phyloP scores from a whole-genome alignment of 441 rosid species.

The Populus hybrid region DNA sequence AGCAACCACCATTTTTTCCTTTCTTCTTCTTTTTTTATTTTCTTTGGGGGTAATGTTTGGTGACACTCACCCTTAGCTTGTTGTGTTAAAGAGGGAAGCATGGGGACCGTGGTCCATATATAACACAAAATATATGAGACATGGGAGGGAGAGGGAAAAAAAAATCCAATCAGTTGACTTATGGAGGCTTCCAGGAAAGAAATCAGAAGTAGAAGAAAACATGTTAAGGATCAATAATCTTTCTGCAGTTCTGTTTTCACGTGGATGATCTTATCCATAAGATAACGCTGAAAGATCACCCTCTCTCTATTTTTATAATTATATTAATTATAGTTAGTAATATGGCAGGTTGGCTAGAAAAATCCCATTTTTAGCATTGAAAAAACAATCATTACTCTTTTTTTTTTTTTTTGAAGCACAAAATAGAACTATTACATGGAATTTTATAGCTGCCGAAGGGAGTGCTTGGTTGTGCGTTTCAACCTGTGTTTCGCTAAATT shows the following conservation, averaged over 20 bases:
- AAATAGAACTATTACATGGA: too few relatives aligned
- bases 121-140: background rate
- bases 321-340: too few relatives aligned
- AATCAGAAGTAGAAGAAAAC: background rate
- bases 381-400: too few relatives aligned
- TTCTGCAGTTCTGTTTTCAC: background rate
- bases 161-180: background rate
- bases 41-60: background rate
- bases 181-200: background rate
- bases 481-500: too few relatives aligned
- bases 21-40: too few relatives aligned
- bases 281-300: background rate
- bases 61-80: background rate
- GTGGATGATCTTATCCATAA: background rate
- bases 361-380: too few relatives aligned
- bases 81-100: background rate
- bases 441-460: too few relatives aligned
- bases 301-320: background rate
- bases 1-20: slow-evolving; percentile 35
- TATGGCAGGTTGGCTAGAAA: too few relatives aligned
- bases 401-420: too few relatives aligned
- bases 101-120: background rate
- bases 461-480: too few relatives aligned
- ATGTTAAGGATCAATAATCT: background rate
- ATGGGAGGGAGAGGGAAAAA: background rate